These are phyloP conservation scores for Russula griseocarnosa DNA, from an alignment of 768 basidiomycete species.

Conservation along the genomic window DNA sequence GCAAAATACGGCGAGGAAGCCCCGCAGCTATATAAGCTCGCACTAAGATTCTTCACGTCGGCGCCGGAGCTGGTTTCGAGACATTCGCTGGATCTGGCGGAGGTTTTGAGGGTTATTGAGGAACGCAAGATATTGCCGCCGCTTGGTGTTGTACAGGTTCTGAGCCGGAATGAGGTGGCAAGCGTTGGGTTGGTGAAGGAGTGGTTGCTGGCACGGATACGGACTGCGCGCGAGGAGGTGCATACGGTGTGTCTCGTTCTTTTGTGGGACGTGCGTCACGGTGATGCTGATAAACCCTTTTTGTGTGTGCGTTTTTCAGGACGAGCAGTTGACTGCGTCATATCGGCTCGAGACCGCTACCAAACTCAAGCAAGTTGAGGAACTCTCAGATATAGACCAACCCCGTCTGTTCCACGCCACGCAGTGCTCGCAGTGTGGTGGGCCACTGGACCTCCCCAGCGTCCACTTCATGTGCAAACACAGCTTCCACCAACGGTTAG, in stretches of 20 bases:
- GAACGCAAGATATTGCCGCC: constrained; percentile 81
- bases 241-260: constrained; percentile 52
- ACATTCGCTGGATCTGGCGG: constrained; percentile 67
- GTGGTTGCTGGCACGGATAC: constrained; percentile 81
- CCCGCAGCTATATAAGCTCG: constrained; percentile 79
- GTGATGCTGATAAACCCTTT: background rate
- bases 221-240: constrained; percentile 68
- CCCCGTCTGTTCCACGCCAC: constrained; percentile 94
- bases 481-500: constrained; percentile 89
- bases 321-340: constrained; percentile 79
- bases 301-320: constrained; percentile 44
- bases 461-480: constrained; percentile 99
- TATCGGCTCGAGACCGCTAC: constrained; percentile 80
- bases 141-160: constrained; percentile 81
- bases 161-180: constrained; percentile 84
- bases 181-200: constrained; percentile 89
- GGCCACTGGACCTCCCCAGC: constrained; percentile 86
- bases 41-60: constrained; percentile 84
- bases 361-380: constrained; percentile 77
- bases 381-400: constrained; percentile 70
- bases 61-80: constrained; percentile 65
- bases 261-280: background rate
- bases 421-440: constrained; percentile 83
- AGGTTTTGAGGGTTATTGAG: constrained; percentile 74
- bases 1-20: constrained; percentile 66